These are phyloP conservation scores for Zangia roseola DNA, from an alignment of 768 basidiomycete genomes.

Conservation along the genomic window DNA sequence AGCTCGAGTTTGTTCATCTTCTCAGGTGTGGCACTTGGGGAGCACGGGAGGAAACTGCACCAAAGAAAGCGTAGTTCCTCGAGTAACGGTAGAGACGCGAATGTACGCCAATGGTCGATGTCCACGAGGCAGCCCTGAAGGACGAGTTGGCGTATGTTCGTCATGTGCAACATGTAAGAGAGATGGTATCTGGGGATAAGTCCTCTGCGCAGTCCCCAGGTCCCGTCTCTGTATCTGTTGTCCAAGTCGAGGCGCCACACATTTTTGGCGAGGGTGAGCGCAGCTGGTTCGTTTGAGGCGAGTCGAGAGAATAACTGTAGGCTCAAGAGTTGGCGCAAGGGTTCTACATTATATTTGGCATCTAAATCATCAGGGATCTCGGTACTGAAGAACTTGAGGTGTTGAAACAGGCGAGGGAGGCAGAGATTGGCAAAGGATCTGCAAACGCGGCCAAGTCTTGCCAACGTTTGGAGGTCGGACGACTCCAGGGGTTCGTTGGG, in stretches of 20 bases:
- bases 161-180: constrained; percentile 16
- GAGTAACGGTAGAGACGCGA: constrained; percentile 12
- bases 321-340: not conserved
- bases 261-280: constrained; percentile 27
- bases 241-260: constrained; percentile 26
- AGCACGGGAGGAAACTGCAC: not conserved
- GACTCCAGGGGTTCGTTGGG: constrained; percentile 6
- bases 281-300: constrained; percentile 24
- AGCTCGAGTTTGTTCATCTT: constrained; percentile 5
- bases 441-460: constrained; percentile 40
- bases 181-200: not conserved
- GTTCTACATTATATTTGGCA: too few relatives aligned
- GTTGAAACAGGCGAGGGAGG: constrained; percentile 41
- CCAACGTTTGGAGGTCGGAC: constrained; percentile 12
- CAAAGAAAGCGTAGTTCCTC: constrained; percentile 9
- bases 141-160: constrained; percentile 10
- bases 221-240: not conserved
- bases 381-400: constrained; percentile 21
- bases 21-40: not conserved
- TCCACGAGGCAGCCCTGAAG: constrained; percentile 10
- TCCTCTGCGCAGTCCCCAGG: not conserved
- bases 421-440: constrained; percentile 40
- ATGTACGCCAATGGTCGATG: constrained; percentile 10
- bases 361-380: constrained; percentile 13
- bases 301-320: constrained; percentile 29